Conservation (phyloP, 2,329 filamentous ascomycete species). For the Phaeoacremonium minimum region DNA sequence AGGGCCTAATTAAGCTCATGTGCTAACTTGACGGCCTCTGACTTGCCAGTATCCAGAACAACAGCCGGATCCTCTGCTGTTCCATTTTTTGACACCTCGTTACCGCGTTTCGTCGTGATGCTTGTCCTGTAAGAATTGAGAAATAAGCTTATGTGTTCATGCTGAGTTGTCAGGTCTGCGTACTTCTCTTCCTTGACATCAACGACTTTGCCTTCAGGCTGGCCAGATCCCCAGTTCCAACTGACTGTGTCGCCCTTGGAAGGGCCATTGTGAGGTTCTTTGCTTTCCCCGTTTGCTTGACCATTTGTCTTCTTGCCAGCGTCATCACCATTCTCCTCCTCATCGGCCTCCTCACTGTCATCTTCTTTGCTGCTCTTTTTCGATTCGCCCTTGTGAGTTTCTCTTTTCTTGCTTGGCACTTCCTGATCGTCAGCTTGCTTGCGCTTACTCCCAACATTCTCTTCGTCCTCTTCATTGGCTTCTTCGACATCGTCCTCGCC, state of each 20-base stretch:
- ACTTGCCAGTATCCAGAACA: constrained; percentile 35
- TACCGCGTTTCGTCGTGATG: constrained; percentile 35
- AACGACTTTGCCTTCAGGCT: constrained; percentile 37
- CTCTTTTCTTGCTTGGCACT: constrained; percentile 13
- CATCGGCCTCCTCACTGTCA: constrained; percentile 4
- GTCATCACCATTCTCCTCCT: constrained; percentile 12
- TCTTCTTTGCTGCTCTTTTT: constrained; percentile 1
- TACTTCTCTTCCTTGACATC: constrained; percentile 38
- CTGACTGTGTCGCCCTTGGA: constrained; percentile 34
- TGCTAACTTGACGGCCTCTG: constrained; percentile 33
- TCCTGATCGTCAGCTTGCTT: constrained; percentile 11
- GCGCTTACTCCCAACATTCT: constrained; percentile 10
- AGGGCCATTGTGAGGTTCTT: constrained; percentile 8
- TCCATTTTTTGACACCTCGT: constrained; percentile 33
- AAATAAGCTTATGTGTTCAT: not conserved
- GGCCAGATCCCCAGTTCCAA: constrained; percentile 40
- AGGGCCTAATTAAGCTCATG: constrained; percentile 32
- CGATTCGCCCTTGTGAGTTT: constrained; percentile 13
- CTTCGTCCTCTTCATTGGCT: constrained; percentile 7
- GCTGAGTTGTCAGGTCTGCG: constrained; percentile 6
- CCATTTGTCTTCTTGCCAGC: constrained; percentile 9
- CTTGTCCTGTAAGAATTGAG: constrained; percentile 19
- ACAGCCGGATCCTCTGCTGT: constrained; percentile 35
- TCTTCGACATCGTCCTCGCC: constrained; percentile 2
- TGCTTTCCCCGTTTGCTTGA: constrained; percentile 6